Conservation (phyloP, 345 rosid species). For the Acer yangbiense region DNA sequence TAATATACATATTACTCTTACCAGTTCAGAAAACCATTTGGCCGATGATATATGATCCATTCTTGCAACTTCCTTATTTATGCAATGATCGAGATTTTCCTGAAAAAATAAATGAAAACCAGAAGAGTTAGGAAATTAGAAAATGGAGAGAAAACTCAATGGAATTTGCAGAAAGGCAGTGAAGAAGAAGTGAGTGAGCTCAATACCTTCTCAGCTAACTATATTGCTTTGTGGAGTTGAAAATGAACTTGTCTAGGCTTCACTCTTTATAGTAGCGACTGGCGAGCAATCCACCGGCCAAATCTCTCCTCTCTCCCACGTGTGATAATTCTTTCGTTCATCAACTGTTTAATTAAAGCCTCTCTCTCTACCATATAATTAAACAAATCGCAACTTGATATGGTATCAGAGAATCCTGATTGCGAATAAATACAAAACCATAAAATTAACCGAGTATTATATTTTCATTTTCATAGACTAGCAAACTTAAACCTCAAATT, state of each 20-base stretch:
- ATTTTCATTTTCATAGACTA: conserved; percentile 3
- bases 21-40: conserved; percentile 57
- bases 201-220: background rate
- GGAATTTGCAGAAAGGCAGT: background rate
- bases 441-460: too few species aligned
- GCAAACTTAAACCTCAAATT: background rate
- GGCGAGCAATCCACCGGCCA: background rate
- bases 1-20: conserved; percentile 12
- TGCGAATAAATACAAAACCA: too few species aligned
- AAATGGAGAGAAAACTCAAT: background rate
- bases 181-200: background rate
- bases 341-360: too few species aligned
- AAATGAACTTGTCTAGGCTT: background rate
- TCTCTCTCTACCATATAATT: too few species aligned
- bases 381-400: too few species aligned
- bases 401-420: too few species aligned
- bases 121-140: background rate
- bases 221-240: background rate
- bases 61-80: background rate
- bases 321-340: conserved; percentile 2
- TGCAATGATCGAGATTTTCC: background rate
- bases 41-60: conserved; percentile 37
- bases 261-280: background rate
- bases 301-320: background rate
- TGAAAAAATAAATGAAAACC: background rate